Base-by-base conservation (phyloP, 768 basidiomycete genomes). In the Fibroporia radiculosa region DNA sequence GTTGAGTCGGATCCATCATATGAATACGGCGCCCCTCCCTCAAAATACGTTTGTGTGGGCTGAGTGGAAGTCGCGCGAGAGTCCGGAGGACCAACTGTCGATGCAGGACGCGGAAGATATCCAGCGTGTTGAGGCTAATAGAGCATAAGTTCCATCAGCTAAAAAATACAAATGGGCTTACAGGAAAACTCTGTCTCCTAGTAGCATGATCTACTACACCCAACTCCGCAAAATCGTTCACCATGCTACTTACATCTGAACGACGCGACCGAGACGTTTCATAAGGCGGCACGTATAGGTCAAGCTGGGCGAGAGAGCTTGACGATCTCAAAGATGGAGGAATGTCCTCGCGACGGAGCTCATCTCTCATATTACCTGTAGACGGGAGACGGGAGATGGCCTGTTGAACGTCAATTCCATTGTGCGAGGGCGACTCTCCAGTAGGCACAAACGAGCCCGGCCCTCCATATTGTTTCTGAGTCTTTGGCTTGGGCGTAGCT, bases 251-350 rank as follows among this genome's bases (percentile, higher is more conserved):
- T 20, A 81, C 58, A 14, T 50, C 54, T 19, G 57, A 56, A 20
- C 47, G 44, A 34, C 56, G 59, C 13, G 61, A 54, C 2, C 63
- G 69, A 28, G 70, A 66, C 40, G 72, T 73, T 48, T 88, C 84
- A 55, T 91, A 91, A 1, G 79, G 78, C 0, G 85, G 78, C 28
- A 75, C 75, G 57, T 92, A 92, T 16, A 89, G 65, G 52, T 86
- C 81, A 4, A 81, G 63, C 28, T 73, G 68, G 8, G 76, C 77
- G 36, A 75, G 64, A 18, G 84, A 82, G 52, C 66, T 76, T 4
- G 85, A 84, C 16, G 75, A 65, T 32, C 79, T 68, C 27, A 88
- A 56, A 5, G 80, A 76, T 3, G 81, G 72, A 3, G 84, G 78
- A 19, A 80, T 56, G 37, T 74, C 70, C 55, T 82, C 78, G 25